phyloP scores from a whole-genome alignment of 129 eudicot genomes.

The Flaveria sonorensis region DNA sequence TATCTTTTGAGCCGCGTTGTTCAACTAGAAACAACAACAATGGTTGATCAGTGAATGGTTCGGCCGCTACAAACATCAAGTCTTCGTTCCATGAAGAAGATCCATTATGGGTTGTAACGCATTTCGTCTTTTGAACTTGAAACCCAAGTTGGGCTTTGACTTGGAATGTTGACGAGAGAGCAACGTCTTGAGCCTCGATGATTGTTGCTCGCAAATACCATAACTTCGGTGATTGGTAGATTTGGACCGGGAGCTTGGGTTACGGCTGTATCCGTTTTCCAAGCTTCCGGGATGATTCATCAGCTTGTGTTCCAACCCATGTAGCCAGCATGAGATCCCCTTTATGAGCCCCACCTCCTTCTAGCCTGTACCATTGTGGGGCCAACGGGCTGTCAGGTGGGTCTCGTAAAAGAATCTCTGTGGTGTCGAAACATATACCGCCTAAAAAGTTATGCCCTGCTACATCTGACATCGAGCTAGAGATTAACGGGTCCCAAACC shows the following conservation, averaged over 20 bases:
- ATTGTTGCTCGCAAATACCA: slow-evolving; percentile 80
- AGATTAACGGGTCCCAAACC: slow-evolving; percentile 68
- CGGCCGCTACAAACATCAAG: slow-evolving; percentile 82
- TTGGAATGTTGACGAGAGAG: slow-evolving; percentile 48
- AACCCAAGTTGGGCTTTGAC: slow-evolving; percentile 82
- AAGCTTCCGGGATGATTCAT: slow-evolving; percentile 89
- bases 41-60: slow-evolving; percentile 70
- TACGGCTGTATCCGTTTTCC: slow-evolving; percentile 87
- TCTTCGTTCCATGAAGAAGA: slow-evolving; percentile 87
- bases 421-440: slow-evolving; percentile 85
- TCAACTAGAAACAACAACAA: slow-evolving; percentile 55
- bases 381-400: slow-evolving; percentile 98
- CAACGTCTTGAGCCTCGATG: slow-evolving; percentile 76
- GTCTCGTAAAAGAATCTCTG: slow-evolving; percentile 84
- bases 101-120: slow-evolving; percentile 48
- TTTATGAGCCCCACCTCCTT: slow-evolving; percentile 82
- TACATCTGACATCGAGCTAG: slow-evolving; percentile 49
- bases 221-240: slow-evolving; percentile 86
- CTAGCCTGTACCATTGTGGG: slow-evolving; percentile 98
- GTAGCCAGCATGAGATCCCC: slow-evolving; percentile 96
- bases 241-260: slow-evolving; percentile 63
- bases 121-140: slow-evolving; percentile 71
- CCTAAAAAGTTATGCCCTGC: slow-evolving; percentile 72
- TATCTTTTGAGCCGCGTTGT: slow-evolving; percentile 56
- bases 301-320: slow-evolving; percentile 98